phyloP scores from a whole-genome alignment of 176 grass and related monocot species.

The Avena atlantica region DNA sequence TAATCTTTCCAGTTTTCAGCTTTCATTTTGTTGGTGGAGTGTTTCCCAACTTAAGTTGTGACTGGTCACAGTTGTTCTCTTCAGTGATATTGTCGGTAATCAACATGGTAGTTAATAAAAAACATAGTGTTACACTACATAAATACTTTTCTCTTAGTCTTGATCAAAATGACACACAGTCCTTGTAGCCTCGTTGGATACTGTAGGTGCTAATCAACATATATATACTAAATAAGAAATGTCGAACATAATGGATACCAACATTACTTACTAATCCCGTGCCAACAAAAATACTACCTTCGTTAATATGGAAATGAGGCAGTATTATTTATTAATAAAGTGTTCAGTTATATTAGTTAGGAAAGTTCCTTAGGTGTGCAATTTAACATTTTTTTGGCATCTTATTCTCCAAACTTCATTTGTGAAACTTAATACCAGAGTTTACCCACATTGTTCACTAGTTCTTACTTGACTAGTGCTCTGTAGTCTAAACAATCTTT shows the following conservation, averaged over 20 bases:
- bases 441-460: not conserved
- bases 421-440: not conserved
- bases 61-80: not conserved
- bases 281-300: no score
- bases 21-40: not conserved
- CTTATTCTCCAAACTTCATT: not conserved
- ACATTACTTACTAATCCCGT: not conserved
- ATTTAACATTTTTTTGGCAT: slow-evolving; percentile 1
- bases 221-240: slow-evolving; percentile 1
- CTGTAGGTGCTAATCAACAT: not conserved
- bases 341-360: not conserved
- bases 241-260: not conserved
- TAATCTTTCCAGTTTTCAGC: not conserved
- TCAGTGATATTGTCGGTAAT: not conserved
- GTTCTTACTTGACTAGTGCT: not conserved
- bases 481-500: slow-evolving; percentile 1
- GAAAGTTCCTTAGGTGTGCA: not conserved
- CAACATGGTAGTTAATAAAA: not conserved
- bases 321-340: not conserved
- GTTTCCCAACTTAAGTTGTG: not conserved
- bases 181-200: not conserved
- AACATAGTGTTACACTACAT: not conserved
- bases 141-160: slow-evolving; percentile 12
- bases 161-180: not conserved
- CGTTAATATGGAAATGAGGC: no score